These are phyloP conservation scores for Noccaea bulbosa DNA, from an alignment of 345 rosid species.

Conservation along the genomic window DNA sequence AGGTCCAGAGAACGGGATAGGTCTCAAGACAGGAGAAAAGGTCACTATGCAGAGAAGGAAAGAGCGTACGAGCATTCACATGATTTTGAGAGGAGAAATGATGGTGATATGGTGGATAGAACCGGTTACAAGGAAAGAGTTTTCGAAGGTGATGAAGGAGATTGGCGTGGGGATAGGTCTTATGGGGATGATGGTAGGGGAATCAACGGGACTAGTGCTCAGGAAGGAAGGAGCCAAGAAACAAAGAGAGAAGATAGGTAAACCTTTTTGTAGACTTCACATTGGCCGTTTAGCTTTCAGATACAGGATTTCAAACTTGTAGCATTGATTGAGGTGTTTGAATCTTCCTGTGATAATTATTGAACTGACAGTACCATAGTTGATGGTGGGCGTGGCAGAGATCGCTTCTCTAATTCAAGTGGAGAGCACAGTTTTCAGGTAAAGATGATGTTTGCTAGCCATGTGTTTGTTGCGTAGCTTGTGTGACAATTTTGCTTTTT, in stretches of 20 bases:
- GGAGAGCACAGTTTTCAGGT: constrained; percentile 60
- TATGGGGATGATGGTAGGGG: constrained; percentile 50
- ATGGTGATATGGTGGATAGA: constrained; percentile 49
- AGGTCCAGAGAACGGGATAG: constrained; percentile 63
- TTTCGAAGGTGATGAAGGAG: constrained; percentile 48
- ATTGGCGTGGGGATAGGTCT: constrained; percentile 45
- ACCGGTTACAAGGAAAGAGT: constrained; percentile 54
- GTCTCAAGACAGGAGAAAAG: constrained; percentile 60
- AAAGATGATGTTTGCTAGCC: constrained; percentile 25
- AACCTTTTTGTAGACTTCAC: background rate
- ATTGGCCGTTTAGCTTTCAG: background rate
- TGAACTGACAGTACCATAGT: constrained; percentile 51
- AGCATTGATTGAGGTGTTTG: background rate
- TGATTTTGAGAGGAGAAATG: constrained; percentile 52
- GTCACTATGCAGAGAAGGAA: constrained; percentile 48
- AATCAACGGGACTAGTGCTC: constrained; percentile 45
- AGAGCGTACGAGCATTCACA: constrained; percentile 52
- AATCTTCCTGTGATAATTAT: constrained; percentile 17
- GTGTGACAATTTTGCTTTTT: background rate
- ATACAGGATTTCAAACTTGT: too few species aligned
- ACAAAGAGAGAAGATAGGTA: constrained; percentile 63
- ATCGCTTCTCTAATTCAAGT: constrained; percentile 56
- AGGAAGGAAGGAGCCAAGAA: constrained; percentile 47
- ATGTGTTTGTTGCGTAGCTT: constrained; percentile 2
- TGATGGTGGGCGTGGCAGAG: constrained; percentile 51